A percentile compares a stretch with the other conserved stretches of the same genome.
Evolutionary conservation across 192 early-diverging fungal species (phyloP).

Genomic region (Linnemannia schmuckeri): DNA sequence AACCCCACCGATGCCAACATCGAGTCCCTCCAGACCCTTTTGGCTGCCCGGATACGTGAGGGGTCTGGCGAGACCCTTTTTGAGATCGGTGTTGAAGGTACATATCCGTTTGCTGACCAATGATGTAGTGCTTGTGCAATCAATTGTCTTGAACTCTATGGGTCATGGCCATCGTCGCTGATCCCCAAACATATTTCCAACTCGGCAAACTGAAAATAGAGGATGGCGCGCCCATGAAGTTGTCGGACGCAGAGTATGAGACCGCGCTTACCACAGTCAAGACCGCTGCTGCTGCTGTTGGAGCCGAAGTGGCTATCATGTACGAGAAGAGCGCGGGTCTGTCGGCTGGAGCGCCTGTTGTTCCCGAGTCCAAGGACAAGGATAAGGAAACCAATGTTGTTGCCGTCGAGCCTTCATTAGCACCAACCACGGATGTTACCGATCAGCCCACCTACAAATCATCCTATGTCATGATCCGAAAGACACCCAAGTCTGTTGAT

Average conservation of each 20-base stretch:
- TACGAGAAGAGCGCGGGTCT: constrained; percentile 44
- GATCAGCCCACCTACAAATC: constrained; percentile 33
- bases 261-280: constrained; percentile 58
- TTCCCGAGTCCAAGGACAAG: constrained; percentile 9
- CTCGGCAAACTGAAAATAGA: constrained; percentile 55
- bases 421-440: constrained; percentile 3
- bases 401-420: neutral
- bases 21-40: constrained; percentile 55
- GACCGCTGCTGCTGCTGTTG: constrained; percentile 56
- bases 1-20: constrained; percentile 59
- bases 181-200: too few species aligned
- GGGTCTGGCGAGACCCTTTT: constrained; percentile 82
- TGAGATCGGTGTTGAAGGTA: constrained; percentile 83
- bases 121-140: neutral
- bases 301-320: constrained; percentile 63
- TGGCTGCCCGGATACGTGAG: constrained; percentile 64
- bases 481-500: constrained; percentile 79
- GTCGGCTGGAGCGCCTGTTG: constrained; percentile 7
- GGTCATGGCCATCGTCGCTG: too few species aligned
- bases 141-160: neutral
- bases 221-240: constrained; percentile 78
- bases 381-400: neutral
- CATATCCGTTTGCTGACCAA: neutral
- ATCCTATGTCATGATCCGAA: constrained; percentile 78
- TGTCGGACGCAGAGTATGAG: constrained; percentile 64